Evolutionary conservation across 495 filamentous ascomycete species (phyloP), one percentile per base, ranked within the genome.

Genomic region (Podospora conica): DNA sequence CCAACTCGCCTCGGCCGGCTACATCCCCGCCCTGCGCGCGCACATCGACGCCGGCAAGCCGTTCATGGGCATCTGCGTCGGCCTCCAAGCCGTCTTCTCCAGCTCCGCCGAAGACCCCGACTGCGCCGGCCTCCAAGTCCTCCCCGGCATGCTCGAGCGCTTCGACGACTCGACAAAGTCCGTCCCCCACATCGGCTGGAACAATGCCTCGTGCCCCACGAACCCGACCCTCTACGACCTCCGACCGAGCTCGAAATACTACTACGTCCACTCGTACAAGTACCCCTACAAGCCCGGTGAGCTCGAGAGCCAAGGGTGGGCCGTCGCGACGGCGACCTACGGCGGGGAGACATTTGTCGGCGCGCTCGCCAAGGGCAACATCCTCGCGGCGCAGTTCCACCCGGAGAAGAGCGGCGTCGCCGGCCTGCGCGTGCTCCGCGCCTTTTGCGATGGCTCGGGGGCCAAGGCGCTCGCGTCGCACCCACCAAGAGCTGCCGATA

Each of bases 101-200:
- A 87, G 89, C 10, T 97, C 94, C 2, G 84, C 87, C 33, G 95
- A 98, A 73, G 85, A 90, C 63, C 78, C 87, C 18, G 74, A 82
- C 20, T 85, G 89, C 20, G 76, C 86, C 2, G 95, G 95, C 1
- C 79, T 98, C 29, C 88, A 88, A 0, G 31, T 97, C 23, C 84
- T 98, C 61, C 87, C 88, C 20, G 86, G 86, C 48, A 79, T 74
- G 21, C 84, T 98, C 68, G 80, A 84, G 70, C 88, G 88, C 61
- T 98, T 98, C 77, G 79, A 91, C 69, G 87, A 91, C 71, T 67
- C 68, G 23, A 81, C 86, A 22, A 98, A 98, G 74, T 87, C 94
- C 40, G 95, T 98, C 28, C 95, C 95, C 27, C 96, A 98, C 74
- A 98, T 98, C 72, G 95, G 95, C 15, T 98, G 95, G 95, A 98